phyloP scores from a whole-genome alignment of 2,329 filamentous ascomycete genomes.

The Lasiodiplodia sp. region DNA sequence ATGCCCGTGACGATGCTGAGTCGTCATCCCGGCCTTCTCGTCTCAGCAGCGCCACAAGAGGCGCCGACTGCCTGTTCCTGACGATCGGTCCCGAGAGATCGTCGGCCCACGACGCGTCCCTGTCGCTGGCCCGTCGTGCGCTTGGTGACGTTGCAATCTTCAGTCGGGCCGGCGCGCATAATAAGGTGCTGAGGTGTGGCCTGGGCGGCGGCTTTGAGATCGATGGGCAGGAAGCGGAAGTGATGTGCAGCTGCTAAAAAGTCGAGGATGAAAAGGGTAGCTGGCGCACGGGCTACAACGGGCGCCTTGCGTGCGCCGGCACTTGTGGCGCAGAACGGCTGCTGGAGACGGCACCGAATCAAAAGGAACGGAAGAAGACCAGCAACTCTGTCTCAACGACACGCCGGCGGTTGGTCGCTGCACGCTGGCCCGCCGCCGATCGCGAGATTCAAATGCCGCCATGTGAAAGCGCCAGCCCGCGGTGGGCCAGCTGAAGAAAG shows the following conservation, averaged over 20 bases:
- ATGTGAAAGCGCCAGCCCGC: slow-evolving; percentile 13
- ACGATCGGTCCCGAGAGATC: slow-evolving; percentile 17
- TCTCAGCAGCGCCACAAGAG: background rate
- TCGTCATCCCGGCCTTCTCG: background rate
- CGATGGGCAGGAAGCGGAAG: background rate
- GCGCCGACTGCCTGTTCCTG: slow-evolving; percentile 14
- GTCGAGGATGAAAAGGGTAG: slow-evolving; percentile 7
- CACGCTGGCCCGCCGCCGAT: background rate
- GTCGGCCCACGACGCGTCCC: slow-evolving; percentile 18
- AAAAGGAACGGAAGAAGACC: slow-evolving; percentile 4
- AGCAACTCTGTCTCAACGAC: slow-evolving; percentile 27
- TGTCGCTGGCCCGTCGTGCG: too few species aligned
- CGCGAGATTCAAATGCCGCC: background rate
- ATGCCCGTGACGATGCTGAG: background rate
- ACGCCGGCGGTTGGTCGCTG: background rate
- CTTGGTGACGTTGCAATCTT: background rate
- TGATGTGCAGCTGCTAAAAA: background rate
- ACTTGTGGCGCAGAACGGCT: slow-evolving; percentile 2
- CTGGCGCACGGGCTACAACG: slow-evolving; percentile 2
- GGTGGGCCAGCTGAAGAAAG: background rate
- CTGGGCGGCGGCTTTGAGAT: background rate
- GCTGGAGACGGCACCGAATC: background rate
- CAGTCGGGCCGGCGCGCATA: background rate
- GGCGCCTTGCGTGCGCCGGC: background rate
- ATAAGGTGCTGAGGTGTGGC: background rate